These are phyloP conservation scores for Penicillium sclerotigenum DNA, from an alignment of 2,329 filamentous ascomycete species.

Conservation along the genomic window DNA sequence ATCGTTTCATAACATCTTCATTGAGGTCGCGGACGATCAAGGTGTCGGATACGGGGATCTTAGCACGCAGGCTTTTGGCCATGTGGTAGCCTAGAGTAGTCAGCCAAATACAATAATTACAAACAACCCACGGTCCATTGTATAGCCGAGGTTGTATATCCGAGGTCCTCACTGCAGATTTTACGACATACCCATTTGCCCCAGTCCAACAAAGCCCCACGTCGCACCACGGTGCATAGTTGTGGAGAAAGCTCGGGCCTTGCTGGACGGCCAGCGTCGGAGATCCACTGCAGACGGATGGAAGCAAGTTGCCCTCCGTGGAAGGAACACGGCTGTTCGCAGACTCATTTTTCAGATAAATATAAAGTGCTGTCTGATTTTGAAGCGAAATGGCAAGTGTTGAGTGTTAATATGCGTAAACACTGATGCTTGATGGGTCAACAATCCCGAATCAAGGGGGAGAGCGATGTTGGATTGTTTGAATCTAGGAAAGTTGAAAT, in stretches of 20 bases:
- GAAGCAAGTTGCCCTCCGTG: slow-evolving; percentile 7
- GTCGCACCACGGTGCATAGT: slow-evolving; percentile 47
- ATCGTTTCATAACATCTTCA: slow-evolving; percentile 52
- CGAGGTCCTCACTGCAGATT: background rate
- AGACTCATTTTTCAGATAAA: slow-evolving; percentile 12
- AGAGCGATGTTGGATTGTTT: background rate
- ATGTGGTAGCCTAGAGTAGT: slow-evolving; percentile 62
- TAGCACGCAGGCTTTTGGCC: slow-evolving; percentile 67
- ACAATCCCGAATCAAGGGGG: background rate
- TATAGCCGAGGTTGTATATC: background rate
- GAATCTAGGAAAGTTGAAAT: background rate
- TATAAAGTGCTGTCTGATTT: background rate
- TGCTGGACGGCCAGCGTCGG: slow-evolving; percentile 18
- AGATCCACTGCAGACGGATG: slow-evolving; percentile 2
- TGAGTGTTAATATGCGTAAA: background rate
- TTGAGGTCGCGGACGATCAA: slow-evolving; percentile 67
- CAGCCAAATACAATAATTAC: background rate
- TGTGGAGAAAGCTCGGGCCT: slow-evolving; percentile 45
- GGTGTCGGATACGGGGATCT: slow-evolving; percentile 61
- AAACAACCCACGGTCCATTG: background rate
- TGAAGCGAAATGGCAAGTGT: background rate
- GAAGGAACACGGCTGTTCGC: slow-evolving; percentile 7
- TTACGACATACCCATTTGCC: slow-evolving; percentile 55
- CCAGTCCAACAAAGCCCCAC: slow-evolving; percentile 60
- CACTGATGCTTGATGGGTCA: background rate